Base-by-base conservation (phyloP, 208 protist species). In the Crithidia brevicula region DNA sequence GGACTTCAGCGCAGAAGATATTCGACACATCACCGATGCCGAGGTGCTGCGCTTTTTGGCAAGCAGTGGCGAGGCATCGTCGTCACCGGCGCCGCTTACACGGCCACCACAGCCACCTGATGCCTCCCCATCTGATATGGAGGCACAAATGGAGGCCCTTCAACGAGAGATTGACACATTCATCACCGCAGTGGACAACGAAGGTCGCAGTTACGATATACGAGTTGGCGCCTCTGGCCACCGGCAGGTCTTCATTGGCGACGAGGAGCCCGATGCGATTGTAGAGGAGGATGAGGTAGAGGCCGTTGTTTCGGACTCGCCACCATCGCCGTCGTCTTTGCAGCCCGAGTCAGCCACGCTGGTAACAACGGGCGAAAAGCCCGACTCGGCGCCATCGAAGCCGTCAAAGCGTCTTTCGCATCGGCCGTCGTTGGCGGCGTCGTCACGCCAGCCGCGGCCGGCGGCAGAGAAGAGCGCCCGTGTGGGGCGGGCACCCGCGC, bases 131-230 rank as follows among this genome's bases (percentile, higher is more conserved):
- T 28, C 31, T n/a, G 74, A 67, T 7, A 88, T 92, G 23, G 81
- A 89, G 52, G 61, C 64, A 2, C 74, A 84, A 22, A 88, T 91
- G 33, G 49, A 38, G 0, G 69, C 72, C 7, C 61, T 93, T 27
- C 82, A 86, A 45, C 27, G 51, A 1, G 81, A 83, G 25, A 93
- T 93, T 58, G 77, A 85, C 31, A 89, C 88, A 0, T 96, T 93
- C 50, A 93, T 96, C 49, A 96, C 87, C 0, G 91, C 81, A 0
- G 85, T 92, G n/a, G 91, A 96, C 73, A 74, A 85, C 50, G 87
- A 93, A 13, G 91, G 91, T 0, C 54, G 80, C 18, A 78, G 67
- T 53, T 96, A 96, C 64, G 66, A 78, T 3, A 92, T 96, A 54
- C 74, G 72, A 20, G 6, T 91, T 6, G 79, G 81, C 33, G 49